Base-by-base conservation (phyloP, 352 stramenopile genomes). In the Pythium oligandrum region DNA sequence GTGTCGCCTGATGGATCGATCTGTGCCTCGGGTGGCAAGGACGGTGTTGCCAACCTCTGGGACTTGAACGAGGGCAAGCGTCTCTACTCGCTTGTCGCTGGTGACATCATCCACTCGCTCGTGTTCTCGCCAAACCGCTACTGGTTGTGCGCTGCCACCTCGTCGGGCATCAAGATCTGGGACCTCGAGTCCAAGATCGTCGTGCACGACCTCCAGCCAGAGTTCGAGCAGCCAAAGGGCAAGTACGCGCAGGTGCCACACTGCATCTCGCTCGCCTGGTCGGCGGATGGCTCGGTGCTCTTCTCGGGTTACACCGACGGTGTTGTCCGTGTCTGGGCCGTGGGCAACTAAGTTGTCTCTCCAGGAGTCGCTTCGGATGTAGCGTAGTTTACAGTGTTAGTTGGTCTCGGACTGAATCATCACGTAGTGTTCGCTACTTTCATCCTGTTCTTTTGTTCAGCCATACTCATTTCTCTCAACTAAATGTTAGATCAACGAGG, bases 61-160 rank as follows among this genome's bases (percentile, higher is more conserved):
- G 98, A 99, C 73, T 78, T 99, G 58, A 99, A 98, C 78, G 97
- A 99, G 66, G 97, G 97, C 79, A 99, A 99, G 94, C 88, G 96
- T 56, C 88, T 99, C 32, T 99, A 99, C 94, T 96, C 86, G 64
- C 85, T 99, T 9, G 96, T 99, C 56, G 97, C 97, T 8, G 96
- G 95, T 55, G 95, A 99, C 73, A 97, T 99, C 74, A 94, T 95
- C 79, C 83, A 95, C 66, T 95, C 93, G 26, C 87, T 99, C 26
- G 93, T 99, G 52, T 99, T 99, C 82, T 99, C 93, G 60, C 98
- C 98, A 56, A 99, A 99, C 90, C 94, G 97, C 56, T 99, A 99
- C 93, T 99, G 97, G 98, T 80, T 99, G 59, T 99, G 96, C 80
- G 97, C 98, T 48, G 97, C 97, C 57, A 99, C 98, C 37, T 96